Conservation (phyloP, 139 green algal genomes). For the Picochlorum costavermella region DNA sequence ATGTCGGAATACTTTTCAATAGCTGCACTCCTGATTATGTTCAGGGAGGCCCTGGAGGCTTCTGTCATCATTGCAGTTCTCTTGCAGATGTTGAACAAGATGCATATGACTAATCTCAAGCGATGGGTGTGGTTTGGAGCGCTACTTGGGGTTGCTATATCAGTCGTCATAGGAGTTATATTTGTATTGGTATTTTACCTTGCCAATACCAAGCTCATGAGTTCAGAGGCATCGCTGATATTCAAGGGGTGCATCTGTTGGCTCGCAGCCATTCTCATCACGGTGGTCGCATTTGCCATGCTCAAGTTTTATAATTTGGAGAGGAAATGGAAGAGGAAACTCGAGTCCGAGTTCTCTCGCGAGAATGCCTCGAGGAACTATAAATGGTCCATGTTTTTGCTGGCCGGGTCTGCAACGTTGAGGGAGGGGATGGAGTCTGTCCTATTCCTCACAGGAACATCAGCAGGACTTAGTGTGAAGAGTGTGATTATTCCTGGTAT, state of each 20-base stretch:
- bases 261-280: constrained; percentile 38
- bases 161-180: constrained; percentile 32
- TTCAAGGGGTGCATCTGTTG: constrained; percentile 34
- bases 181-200: constrained; percentile 47
- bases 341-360: constrained; percentile 8
- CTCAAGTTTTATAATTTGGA: constrained; percentile 48
- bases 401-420: constrained; percentile 34
- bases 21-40: constrained; percentile 44
- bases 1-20: constrained; percentile 25
- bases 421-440: constrained; percentile 45
- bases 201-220: constrained; percentile 27
- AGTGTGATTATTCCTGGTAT: constrained; percentile 35
- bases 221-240: constrained; percentile 19
- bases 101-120: constrained; percentile 30
- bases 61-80: constrained; percentile 38
- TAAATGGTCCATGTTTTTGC: constrained; percentile 33
- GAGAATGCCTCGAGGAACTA: constrained; percentile 1
- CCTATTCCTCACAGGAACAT: constrained; percentile 42
- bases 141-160: constrained; percentile 22
- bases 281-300: constrained; percentile 40
- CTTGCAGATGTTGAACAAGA: constrained; percentile 37
- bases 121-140: constrained; percentile 38
- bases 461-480: constrained; percentile 13
- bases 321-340: constrained; percentile 42
- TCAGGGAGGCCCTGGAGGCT: constrained; percentile 42